These are phyloP conservation scores for Gastrolobium villosum DNA, from an alignment of 306 rosid genomes.

Conservation along the genomic window DNA sequence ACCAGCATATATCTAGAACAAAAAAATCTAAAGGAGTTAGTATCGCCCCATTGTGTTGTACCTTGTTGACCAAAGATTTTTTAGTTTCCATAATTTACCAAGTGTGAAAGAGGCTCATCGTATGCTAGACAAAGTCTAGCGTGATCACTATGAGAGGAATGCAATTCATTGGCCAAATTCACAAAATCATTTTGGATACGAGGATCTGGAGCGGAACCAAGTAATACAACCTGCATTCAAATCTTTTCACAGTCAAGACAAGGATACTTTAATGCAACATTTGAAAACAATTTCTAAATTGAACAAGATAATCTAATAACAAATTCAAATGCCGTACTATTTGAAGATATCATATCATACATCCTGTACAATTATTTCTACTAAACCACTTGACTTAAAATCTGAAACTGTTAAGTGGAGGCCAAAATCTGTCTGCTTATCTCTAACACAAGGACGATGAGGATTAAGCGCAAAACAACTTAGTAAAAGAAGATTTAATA, in stretches of 20 bases:
- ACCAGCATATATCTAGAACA: slow-evolving; percentile 89
- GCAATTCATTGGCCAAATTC: slow-evolving; percentile 78
- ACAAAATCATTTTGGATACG: slow-evolving; percentile 95
- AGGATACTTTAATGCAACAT: slow-evolving; percentile 32
- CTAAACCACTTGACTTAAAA: slow-evolving; percentile 22
- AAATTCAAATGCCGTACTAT: not conserved
- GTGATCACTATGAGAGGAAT: slow-evolving; percentile 62
- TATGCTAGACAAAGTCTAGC: slow-evolving; percentile 91
- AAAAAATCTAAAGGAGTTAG: slow-evolving; percentile 30
- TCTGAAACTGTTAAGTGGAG: slow-evolving; percentile 14
- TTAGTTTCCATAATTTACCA: slow-evolving; percentile 67
- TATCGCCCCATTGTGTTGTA: slow-evolving; percentile 17
- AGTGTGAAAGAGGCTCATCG: slow-evolving; percentile 98
- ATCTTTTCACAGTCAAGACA: slow-evolving; percentile 31
- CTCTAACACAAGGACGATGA: slow-evolving; percentile 21
- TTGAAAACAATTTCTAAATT: slow-evolving; percentile 23
- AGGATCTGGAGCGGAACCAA: slow-evolving; percentile 99
- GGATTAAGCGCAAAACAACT: slow-evolving; percentile 35
- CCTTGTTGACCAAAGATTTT: not conserved
- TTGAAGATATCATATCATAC: slow-evolving; percentile 29
- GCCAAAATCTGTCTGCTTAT: slow-evolving; percentile 23
- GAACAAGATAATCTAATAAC: slow-evolving; percentile 31
- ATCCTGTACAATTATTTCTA: slow-evolving; percentile 1
- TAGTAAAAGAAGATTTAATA: slow-evolving; percentile 14
- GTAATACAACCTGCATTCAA: slow-evolving; percentile 82